Conservation (phyloP, 352 stramenopile species). For the Globisporangium megalacanthum region DNA sequence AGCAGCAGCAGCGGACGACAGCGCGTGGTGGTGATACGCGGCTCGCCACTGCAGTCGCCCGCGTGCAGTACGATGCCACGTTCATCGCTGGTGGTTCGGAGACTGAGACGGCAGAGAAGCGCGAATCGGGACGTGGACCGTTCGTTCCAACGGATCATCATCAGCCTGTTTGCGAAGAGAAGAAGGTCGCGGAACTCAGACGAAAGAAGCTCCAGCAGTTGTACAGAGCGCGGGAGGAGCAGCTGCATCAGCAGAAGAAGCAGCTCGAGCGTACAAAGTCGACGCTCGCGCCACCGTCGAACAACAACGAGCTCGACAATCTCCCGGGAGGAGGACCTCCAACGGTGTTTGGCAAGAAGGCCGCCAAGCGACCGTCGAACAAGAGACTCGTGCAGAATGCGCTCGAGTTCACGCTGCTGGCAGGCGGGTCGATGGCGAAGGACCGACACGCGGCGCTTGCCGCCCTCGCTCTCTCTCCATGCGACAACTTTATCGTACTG, state of each 20-base stretch:
- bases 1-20: neutral
- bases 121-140: no score
- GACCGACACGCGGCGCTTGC: constrained; percentile 41
- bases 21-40: no score
- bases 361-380: constrained; percentile 47
- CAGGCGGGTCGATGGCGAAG: constrained; percentile 52
- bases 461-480: constrained; percentile 32
- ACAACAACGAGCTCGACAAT: neutral
- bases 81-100: constrained; percentile 17
- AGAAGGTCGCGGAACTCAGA: constrained; percentile 37
- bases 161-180: constrained; percentile 4
- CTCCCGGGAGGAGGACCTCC: neutral
- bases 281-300: neutral
- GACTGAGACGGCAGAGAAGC: neutral
- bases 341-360: constrained; percentile 1
- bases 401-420: constrained; percentile 71
- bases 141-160: neutral
- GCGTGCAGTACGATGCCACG: constrained; percentile 9
- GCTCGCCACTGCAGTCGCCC: no score
- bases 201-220: constrained; percentile 64
- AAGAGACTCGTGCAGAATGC: constrained; percentile 73
- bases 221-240: constrained; percentile 31
- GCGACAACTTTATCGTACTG: constrained; percentile 72
- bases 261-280: constrained; percentile 7
- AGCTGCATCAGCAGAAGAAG: constrained; percentile 23